Percentiles rank a stretch among this genome's conserved stretches.
phyloP scores from a whole-genome alignment of 2,329 filamentous ascomycete species.

The Pyrenophora tritici-repentis region DNA sequence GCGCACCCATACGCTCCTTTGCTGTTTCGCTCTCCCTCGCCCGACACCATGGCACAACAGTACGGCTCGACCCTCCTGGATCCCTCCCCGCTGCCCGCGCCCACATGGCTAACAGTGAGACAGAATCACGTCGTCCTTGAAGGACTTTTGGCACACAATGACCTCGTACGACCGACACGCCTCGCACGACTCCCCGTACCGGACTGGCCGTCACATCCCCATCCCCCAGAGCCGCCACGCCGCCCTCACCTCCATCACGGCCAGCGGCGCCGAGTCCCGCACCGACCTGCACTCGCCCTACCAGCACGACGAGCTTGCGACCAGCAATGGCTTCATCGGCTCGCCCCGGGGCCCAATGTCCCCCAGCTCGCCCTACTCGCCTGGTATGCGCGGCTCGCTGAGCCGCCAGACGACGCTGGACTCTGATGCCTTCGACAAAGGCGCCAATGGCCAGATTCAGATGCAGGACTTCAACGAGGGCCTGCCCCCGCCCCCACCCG shows the following conservation, averaged over 20 bases:
- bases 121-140: slow-evolving; percentile 63
- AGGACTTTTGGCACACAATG: slow-evolving; percentile 90
- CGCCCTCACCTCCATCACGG: slow-evolving; percentile 84
- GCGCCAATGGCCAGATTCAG: slow-evolving; percentile 80
- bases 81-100: slow-evolving; percentile 1
- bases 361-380: slow-evolving; percentile 78
- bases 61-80: slow-evolving; percentile 24
- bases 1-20: slow-evolving; percentile 24
- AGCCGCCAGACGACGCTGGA: slow-evolving; percentile 67
- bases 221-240: slow-evolving; percentile 80
- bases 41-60: slow-evolving; percentile 42
- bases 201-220: slow-evolving; percentile 86
- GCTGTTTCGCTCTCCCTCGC: slow-evolving; percentile 18
- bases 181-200: slow-evolving; percentile 88
- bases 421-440: slow-evolving; percentile 61
- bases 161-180: slow-evolving; percentile 83
- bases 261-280: slow-evolving; percentile 82
- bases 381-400: slow-evolving; percentile 80
- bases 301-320: slow-evolving; percentile 69
- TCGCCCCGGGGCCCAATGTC: slow-evolving; percentile 62
- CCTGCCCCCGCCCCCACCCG: slow-evolving; percentile 84
- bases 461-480: slow-evolving; percentile 97
- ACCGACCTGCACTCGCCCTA: slow-evolving; percentile 81
- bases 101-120: slow-evolving; percentile 29
- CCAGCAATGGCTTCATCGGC: slow-evolving; percentile 64